Evolutionary conservation across 2,329 filamentous ascomycete species (phyloP).

Genomic region (Fusarium oligoseptatum): DNA sequence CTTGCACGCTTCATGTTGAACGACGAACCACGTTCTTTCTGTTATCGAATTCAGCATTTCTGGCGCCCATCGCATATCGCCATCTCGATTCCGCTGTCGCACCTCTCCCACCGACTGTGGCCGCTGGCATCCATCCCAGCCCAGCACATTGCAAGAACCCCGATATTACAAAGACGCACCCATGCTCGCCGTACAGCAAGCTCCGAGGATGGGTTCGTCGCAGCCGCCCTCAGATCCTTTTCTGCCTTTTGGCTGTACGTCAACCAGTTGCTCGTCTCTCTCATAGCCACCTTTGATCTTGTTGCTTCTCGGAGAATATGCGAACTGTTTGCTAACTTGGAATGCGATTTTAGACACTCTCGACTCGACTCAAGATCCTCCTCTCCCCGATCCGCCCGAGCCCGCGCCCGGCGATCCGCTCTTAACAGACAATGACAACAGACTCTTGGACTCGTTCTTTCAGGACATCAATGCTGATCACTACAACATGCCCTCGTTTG

Average conservation of each 20-base stretch:
- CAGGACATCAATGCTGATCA: conserved; percentile 65
- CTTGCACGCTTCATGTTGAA: conserved; percentile 19
- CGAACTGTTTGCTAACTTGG: conserved; percentile 44
- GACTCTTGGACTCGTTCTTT: conserved; percentile 70
- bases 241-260: conserved; percentile 78
- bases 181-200: conserved; percentile 69
- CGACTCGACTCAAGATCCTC: conserved; percentile 59
- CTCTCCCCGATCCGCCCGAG: conserved; percentile 68
- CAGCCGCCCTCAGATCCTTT: conserved; percentile 66
- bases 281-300: not conserved
- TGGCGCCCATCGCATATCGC: conserved; percentile 1
- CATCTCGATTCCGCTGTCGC: conserved; percentile 5
- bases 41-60: not conserved
- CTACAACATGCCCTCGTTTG: conserved; percentile 63
- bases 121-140: conserved; percentile 11
- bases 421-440: conserved; percentile 72
- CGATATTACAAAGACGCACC: conserved; percentile 54
- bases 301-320: not conserved
- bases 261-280: not conserved
- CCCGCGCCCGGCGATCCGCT: conserved; percentile 75
- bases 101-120: conserved; percentile 8
- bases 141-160: conserved; percentile 19
- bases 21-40: not conserved
- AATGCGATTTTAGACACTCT: conserved; percentile 57
- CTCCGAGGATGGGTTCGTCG: conserved; percentile 71